Base-by-base conservation (phyloP, 179 eudicot species). In the Amaranthus tricolor region DNA sequence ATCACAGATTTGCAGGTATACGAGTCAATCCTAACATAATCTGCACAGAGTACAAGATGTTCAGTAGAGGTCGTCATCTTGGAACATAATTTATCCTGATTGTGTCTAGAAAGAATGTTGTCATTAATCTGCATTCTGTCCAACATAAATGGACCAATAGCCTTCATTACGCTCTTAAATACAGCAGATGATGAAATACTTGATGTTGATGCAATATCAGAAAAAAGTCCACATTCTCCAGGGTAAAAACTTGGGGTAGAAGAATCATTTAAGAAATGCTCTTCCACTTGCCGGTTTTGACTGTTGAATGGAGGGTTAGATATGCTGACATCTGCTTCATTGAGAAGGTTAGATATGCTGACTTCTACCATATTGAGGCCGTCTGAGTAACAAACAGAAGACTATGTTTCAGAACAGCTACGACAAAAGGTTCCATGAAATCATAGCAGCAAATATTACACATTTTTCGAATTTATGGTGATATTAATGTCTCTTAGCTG, bases 141-240 rank as follows among this genome's bases (percentile, higher is more conserved):
- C 62, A 59, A 76, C 40, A 54, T 66, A 19, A 67, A 56, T 55
- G 69, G 44, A 43, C 75, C 63, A 40, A 72, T 21, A 64, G 73
- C 83, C 82, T 78, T 88, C 73, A 84, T 70, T 50, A 84, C 82
- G 82, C 89, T 86, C 84, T 75, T 84, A 58, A 83, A 60, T 59
- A 78, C 63, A 59, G 87, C 77, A 56, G 80, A 62, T 45, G 79
- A 75, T 0, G 68, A 62, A 58, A 65, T 19, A 61, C 50, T 14
- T 45, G 82, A 73, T 45, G 20, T 75, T 62, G 81, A 51, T 19
- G 74, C 70, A 66, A 63, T 75, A 51, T 63, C 74, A 9, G 68
- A 59, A 75, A 51, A 56, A 56, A 66, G 43, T 31, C 64, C 51
- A 59, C 75, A 71, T 50, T 81, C 84, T 69, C 77, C 68, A 13